Evolutionary conservation across 2,329 filamentous ascomycete species (phyloP).

Genomic region (Exophiala sp.): DNA sequence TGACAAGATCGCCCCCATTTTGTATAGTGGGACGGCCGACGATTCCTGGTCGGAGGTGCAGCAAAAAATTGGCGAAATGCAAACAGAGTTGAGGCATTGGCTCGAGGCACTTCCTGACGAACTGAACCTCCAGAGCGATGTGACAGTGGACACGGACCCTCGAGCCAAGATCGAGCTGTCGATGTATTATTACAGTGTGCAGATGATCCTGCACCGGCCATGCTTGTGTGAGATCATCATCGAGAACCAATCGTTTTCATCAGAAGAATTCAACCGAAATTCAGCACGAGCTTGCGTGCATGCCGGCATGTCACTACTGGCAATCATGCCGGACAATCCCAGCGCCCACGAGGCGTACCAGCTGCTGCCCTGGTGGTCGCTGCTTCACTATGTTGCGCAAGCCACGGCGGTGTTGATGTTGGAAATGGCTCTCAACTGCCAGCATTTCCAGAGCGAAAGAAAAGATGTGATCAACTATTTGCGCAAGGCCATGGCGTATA

Average conservation of each 20-base stretch:
- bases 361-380: constrained; percentile 30
- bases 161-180: constrained; percentile 25
- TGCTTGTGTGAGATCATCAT: constrained; percentile 30
- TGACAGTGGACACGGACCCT: constrained; percentile 13
- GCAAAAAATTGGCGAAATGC: constrained; percentile 15
- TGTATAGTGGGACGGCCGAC: constrained; percentile 16
- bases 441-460: constrained; percentile 24
- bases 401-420: constrained; percentile 29
- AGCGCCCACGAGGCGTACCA: constrained; percentile 24
- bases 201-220: constrained; percentile 30
- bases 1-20: constrained; percentile 15
- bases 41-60: constrained; percentile 20
- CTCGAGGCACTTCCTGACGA: constrained; percentile 13
- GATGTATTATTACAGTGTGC: constrained; percentile 30
- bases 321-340: constrained; percentile 29
- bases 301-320: constrained; percentile 27
- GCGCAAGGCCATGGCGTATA: constrained; percentile 29
- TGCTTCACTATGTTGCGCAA: constrained; percentile 31
- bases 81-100: constrained; percentile 20
- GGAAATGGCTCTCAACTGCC: constrained; percentile 26
- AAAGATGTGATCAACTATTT: constrained; percentile 23
- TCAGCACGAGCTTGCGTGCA: constrained; percentile 27
- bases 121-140: constrained; percentile 8
- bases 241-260: constrained; percentile 25
- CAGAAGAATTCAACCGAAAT: constrained; percentile 20